Percentiles rank a stretch among this genome's conserved stretches.
Evolutionary conservation across 352 stramenopile genomes (phyloP).

Genomic region (Globisporangium spiculum): DNA sequence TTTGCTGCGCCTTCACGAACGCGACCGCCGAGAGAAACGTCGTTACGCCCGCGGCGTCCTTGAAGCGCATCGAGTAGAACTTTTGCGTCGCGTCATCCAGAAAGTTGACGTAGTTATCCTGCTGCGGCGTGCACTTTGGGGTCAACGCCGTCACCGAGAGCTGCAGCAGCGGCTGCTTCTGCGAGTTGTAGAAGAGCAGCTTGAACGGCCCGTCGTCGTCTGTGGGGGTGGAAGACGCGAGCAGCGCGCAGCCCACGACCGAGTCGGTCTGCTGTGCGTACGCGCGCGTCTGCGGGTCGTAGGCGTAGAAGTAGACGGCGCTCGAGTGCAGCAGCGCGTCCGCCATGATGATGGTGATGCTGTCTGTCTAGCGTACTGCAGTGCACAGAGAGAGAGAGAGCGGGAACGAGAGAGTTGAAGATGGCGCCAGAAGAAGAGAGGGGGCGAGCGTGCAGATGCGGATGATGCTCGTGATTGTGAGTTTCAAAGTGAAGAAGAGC

Average conservation of each 20-base stretch:
- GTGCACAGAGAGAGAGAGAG: neutral
- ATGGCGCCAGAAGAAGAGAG: neutral
- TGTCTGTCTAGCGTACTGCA: neutral
- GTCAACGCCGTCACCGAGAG: constrained; percentile 29
- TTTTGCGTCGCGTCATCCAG: constrained; percentile 41
- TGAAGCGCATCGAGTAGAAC: constrained; percentile 80
- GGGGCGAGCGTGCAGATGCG: neutral
- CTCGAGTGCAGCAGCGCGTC: constrained; percentile 65
- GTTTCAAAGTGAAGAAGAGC: constrained; percentile 13
- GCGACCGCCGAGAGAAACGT: constrained; percentile 52
- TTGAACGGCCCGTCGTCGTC: constrained; percentile 30
- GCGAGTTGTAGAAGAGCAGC: constrained; percentile 68
- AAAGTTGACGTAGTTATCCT: constrained; percentile 76
- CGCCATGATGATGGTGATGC: constrained; percentile 23
- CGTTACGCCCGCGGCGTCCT: constrained; percentile 33
- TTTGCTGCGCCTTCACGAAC: constrained; percentile 52
- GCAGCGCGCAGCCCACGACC: constrained; percentile 59
- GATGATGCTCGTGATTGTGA: neutral
- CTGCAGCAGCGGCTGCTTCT: constrained; percentile 62
- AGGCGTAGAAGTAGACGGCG: constrained; percentile 70
- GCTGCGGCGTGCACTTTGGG: constrained; percentile 55
- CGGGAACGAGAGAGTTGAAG: neutral
- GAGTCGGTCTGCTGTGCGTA: constrained; percentile 63
- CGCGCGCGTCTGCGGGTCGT: constrained; percentile 41
- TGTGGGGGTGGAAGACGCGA: constrained; percentile 18